Evolutionary conservation across 257 asterid species (phyloP).

Genomic region (Fraxinus quadrangulata): DNA sequence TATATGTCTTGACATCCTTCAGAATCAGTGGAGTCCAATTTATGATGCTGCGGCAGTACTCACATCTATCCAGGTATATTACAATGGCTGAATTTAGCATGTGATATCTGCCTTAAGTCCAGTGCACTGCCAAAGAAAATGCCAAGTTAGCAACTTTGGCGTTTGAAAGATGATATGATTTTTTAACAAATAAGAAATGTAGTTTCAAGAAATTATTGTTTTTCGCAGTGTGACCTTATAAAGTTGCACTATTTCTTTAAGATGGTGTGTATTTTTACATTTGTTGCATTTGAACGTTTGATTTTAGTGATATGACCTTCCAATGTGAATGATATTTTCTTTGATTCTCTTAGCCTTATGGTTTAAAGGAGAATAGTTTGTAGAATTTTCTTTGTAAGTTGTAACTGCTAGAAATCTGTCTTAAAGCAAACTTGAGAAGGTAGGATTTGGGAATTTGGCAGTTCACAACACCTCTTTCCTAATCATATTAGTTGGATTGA

Average conservation of each 20-base stretch:
- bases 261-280: background rate
- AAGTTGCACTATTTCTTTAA: background rate
- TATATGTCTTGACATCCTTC: slow-evolving; percentile 89
- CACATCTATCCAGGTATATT: slow-evolving; percentile 78
- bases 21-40: slow-evolving; percentile 95
- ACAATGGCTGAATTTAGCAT: slow-evolving; percentile 3
- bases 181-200: too few relatives aligned
- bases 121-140: background rate
- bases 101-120: background rate
- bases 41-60: slow-evolving; percentile 93
- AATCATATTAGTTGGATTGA: too few relatives aligned
- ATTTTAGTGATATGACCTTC: too few relatives aligned
- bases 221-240: background rate
- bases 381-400: too few relatives aligned
- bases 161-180: background rate
- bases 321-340: too few relatives aligned
- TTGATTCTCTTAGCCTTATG: too few relatives aligned
- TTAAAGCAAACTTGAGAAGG: too few relatives aligned
- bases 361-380: background rate
- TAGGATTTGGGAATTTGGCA: too few relatives aligned
- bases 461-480: too few relatives aligned
- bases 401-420: too few relatives aligned
- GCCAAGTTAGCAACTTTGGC: background rate
- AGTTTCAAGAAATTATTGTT: too few relatives aligned
- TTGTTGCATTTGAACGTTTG: too few relatives aligned